These are phyloP conservation scores for Synchytrium microbalum DNA, from an alignment of 371 early-diverging fungal genomes.

Conservation along the genomic window DNA sequence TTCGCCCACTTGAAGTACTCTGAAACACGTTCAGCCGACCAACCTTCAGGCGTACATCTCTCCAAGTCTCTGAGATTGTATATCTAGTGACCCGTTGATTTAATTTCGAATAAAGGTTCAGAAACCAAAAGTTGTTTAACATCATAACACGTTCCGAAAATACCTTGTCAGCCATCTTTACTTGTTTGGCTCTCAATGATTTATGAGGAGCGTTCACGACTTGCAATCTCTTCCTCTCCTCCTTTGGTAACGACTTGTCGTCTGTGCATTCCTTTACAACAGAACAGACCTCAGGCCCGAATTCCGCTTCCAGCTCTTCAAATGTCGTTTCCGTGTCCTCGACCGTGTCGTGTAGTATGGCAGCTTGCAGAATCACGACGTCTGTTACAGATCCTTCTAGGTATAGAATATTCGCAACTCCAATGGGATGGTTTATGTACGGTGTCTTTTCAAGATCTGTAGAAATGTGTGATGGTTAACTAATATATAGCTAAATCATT, in stretches of 20 bases:
- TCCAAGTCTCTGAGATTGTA: too few species aligned
- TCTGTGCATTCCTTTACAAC: slow-evolving; percentile 46
- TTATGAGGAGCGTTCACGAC: slow-evolving; percentile 34
- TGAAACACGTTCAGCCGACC: slow-evolving; percentile 26
- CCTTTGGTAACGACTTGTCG: slow-evolving; percentile 37
- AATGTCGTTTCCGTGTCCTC: slow-evolving; percentile 51
- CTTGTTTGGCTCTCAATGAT: slow-evolving; percentile 45
- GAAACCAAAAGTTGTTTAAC: too few species aligned
- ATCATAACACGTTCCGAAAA: too few species aligned
- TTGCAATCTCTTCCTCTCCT: slow-evolving; percentile 32
- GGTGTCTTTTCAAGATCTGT: slow-evolving; percentile 38
- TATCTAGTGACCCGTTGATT: too few species aligned
- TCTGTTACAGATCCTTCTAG: slow-evolving; percentile 39
- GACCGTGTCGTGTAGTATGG: slow-evolving; percentile 49
- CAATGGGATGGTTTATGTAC: slow-evolving; percentile 54
- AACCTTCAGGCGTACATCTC: too few species aligned
- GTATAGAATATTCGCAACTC: slow-evolving; percentile 33
- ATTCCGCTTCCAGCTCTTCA: slow-evolving; percentile 35
- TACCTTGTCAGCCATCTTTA: slow-evolving; percentile 51
- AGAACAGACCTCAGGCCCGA: slow-evolving; percentile 36
- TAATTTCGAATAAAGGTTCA: too few species aligned
- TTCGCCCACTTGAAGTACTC: slow-evolving; percentile 49
- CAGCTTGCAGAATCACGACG: slow-evolving; percentile 32
- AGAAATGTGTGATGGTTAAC: too few species aligned
- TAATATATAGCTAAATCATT: too few species aligned